A percentile compares a stretch with the other conserved stretches of the same genome.
Evolutionary conservation across 2,329 filamentous ascomycete species (phyloP).

Genomic region (Stagonosporopsis tanaceti): DNA sequence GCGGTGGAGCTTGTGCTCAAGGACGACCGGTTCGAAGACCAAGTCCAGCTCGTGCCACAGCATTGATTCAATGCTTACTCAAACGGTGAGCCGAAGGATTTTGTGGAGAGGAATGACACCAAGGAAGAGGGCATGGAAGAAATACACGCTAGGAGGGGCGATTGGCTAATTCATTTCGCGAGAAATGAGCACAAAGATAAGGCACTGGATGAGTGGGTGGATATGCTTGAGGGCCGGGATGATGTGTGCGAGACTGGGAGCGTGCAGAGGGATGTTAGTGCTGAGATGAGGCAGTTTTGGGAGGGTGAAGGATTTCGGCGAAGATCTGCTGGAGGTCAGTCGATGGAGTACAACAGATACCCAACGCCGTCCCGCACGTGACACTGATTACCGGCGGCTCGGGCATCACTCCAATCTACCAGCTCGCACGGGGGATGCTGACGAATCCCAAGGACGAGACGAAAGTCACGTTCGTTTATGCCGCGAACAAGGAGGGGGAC

Average conservation of each 20-base stretch:
- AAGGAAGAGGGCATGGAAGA: slow-evolving; percentile 44
- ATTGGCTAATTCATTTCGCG: slow-evolving; percentile 56
- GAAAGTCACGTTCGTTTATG: slow-evolving; percentile 70
- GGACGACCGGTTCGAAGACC: slow-evolving; percentile 42
- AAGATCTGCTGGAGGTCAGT: background rate
- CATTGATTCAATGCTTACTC: slow-evolving; percentile 56
- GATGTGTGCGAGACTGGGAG: slow-evolving; percentile 34
- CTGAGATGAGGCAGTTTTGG: slow-evolving; percentile 37
- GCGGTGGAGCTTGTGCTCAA: slow-evolving; percentile 52
- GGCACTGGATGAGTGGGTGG: slow-evolving; percentile 48
- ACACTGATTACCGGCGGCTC: slow-evolving; percentile 74
- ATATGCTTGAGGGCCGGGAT: slow-evolving; percentile 23
- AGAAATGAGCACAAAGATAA: slow-evolving; percentile 46
- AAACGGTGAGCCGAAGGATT: slow-evolving; percentile 37
- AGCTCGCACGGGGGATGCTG: slow-evolving; percentile 69
- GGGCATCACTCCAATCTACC: slow-evolving; percentile 75
- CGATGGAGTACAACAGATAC: slow-evolving; percentile 28
- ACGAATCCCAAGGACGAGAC: slow-evolving; percentile 68
- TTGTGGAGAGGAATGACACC: slow-evolving; percentile 37
- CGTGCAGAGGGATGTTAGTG: slow-evolving; percentile 35
- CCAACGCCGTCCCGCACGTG: slow-evolving; percentile 59
- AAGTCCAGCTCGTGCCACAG: slow-evolving; percentile 50
- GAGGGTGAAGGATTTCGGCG: slow-evolving; percentile 12
- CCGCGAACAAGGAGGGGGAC: slow-evolving; percentile 71
- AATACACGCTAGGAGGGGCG: slow-evolving; percentile 49